Base-by-base conservation (phyloP, 768 basidiomycete species). In the Collybiopsis confluens region DNA sequence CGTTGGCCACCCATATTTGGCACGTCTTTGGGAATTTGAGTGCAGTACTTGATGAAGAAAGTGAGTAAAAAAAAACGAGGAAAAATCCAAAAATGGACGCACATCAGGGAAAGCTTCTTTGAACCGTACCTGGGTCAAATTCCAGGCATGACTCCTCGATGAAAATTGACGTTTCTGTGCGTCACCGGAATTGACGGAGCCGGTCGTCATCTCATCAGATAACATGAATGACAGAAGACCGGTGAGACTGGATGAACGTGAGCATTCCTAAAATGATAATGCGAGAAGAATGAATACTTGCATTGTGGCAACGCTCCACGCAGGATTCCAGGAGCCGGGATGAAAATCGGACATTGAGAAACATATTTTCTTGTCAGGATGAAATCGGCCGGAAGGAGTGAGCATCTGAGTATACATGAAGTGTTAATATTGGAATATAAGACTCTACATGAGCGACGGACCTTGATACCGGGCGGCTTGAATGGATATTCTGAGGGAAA, bases 331-430 rank as follows among this genome's bases (percentile, higher is more conserved):
- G 89, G 89, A 81, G 57, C 90, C 91, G 0, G 92, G 91, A 64
- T 94, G 92, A 64, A 92, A 94, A 68, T 94, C 92, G 3, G 92
- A 93, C 93, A 98, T 97, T 21, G 92, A 96, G 72, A 97, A 96
- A 67, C 95, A 98, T 52, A 98, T 97, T 79, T 94, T 97, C 73
- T 84, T 86, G 76, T 92, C 90, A 20, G 90, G 90, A 59, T 89
- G 83, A 70, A 95, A 95, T 55, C 92, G 83, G 18, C 92, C 92
- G 4, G 90, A 91, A 0, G 92, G 92, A 13, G 92, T 94, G 61
- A 85, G 80, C 90, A 94, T 92, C 92, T 94, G 61, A 20, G 55
- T 40, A 36, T n/a, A n/a, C 38, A 52, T 18, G 49, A 44, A 28
- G 45, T 18, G n/a, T 33, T 18, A 36, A 23, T 23, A 26, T 15